phyloP scores from a whole-genome alignment of 805 yeast genomes.

The Saccharomyces jurei region DNA sequence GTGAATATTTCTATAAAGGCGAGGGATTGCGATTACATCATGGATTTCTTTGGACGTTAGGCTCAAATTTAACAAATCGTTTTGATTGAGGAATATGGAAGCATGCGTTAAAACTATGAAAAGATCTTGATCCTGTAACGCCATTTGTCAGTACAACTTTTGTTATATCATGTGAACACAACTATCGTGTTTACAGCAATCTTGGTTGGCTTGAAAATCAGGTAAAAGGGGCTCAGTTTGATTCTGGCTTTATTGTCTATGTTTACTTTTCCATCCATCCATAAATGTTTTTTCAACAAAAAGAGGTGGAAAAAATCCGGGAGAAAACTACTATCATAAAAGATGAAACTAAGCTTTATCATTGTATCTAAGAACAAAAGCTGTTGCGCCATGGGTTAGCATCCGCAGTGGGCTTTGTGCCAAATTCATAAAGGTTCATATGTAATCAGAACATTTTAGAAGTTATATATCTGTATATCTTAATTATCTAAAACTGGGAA shows the following conservation, averaged over 20 bases:
- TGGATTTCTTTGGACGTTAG: conserved; percentile 26
- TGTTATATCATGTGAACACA: background rate
- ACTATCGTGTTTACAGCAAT: background rate
- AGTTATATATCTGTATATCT: background rate
- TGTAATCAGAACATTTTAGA: background rate
- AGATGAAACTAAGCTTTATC: background rate
- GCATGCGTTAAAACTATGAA: conserved; percentile 2
- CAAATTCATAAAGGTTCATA: background rate
- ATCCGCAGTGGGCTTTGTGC: background rate
- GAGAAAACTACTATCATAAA: background rate
- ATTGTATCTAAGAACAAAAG: background rate
- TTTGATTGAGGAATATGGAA: conserved; percentile 33
- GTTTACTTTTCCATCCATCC: background rate
- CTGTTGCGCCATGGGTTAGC: background rate
- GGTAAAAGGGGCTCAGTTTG: background rate
- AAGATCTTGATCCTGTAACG: background rate
- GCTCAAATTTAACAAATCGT: conserved; percentile 31
- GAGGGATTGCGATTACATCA: conserved; percentile 26
- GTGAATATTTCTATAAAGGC: conserved; percentile 33
- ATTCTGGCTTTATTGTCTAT: background rate
- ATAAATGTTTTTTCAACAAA: background rate
- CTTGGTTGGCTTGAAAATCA: background rate
- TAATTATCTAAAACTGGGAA: background rate
- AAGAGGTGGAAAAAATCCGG: background rate
- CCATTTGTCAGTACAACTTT: background rate